Conservation (phyloP, 306 rosid species). For the Dryas octopetala region DNA sequence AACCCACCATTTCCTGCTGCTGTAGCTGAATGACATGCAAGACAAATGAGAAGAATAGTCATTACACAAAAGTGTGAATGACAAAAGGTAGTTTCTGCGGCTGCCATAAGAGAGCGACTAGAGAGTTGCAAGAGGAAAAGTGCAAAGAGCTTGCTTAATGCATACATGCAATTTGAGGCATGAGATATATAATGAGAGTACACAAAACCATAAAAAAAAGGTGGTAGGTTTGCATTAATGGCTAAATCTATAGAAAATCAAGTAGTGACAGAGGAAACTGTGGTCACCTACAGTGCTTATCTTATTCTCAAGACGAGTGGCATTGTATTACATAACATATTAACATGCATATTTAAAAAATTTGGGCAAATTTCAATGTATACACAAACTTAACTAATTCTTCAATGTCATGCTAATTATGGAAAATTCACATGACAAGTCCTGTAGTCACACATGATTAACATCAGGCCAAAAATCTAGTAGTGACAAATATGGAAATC, state of each 20-base stretch:
- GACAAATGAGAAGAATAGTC: neutral
- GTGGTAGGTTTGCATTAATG: neutral
- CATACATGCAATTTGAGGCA: neutral
- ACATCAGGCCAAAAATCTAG: too few relatives aligned
- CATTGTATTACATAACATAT: neutral
- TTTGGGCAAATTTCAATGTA: too few relatives aligned
- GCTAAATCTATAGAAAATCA: neutral
- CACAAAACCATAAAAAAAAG: neutral
- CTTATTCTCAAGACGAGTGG: neutral
- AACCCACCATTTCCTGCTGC: conserved; percentile 31
- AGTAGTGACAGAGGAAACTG: too few relatives aligned
- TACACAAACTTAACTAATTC: too few relatives aligned
- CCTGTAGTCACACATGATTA: too few relatives aligned
- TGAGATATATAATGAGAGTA: neutral
- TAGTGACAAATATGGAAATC: too few relatives aligned
- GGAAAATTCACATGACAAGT: too few relatives aligned
- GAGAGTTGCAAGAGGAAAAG: neutral
- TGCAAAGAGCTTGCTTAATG: neutral
- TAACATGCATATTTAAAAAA: too few relatives aligned
- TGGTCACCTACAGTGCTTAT: neutral
- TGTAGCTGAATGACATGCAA: conserved; percentile 26
- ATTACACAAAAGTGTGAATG: neutral
- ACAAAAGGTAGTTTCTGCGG: neutral
- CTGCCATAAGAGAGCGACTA: neutral
- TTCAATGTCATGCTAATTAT: too few relatives aligned